Conservation (phyloP, 345 rosid species). For the Populus alba region DNA sequence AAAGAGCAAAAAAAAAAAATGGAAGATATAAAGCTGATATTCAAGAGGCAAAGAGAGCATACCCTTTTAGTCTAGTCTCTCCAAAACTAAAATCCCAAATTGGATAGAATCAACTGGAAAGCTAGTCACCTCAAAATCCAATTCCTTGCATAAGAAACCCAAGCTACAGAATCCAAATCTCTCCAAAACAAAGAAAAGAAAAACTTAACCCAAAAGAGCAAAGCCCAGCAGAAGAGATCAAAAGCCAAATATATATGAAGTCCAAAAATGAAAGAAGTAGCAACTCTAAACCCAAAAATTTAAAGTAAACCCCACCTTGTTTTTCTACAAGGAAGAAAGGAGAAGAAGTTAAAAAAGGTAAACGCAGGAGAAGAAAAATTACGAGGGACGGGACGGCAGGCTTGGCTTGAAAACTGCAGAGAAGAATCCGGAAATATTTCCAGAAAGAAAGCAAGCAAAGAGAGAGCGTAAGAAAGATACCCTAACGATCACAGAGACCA, state of each 20-base stretch:
- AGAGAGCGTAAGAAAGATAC: not conserved
- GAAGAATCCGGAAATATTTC: not conserved
- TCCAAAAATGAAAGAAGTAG: too few relatives aligned
- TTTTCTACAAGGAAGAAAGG: not conserved
- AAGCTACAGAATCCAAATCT: slow-evolving; percentile 11
- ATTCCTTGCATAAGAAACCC: not conserved
- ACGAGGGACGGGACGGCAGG: not conserved
- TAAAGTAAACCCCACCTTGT: not conserved
- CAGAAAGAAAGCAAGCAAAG: not conserved
- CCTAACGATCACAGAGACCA: not conserved
- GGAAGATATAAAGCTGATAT: not conserved
- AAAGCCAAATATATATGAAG: too few relatives aligned
- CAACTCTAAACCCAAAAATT: too few relatives aligned
- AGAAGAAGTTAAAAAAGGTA: too few relatives aligned
- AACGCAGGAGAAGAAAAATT: not conserved
- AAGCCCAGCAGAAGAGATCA: not conserved
- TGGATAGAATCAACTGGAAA: slow-evolving; percentile 1
- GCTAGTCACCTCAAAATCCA: slow-evolving; percentile 3
- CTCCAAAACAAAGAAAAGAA: too few relatives aligned
- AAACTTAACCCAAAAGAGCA: not conserved
- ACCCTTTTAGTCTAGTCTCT: not conserved
- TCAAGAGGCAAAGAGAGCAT: slow-evolving; percentile 8
- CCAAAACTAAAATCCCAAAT: slow-evolving; percentile 1
- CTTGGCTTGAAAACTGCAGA: not conserved
- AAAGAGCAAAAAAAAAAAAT: slow-evolving; percentile 11